Evolutionary conservation across 805 yeast genomes (phyloP).

Genomic region (Yamadazyma kitorensis): DNA sequence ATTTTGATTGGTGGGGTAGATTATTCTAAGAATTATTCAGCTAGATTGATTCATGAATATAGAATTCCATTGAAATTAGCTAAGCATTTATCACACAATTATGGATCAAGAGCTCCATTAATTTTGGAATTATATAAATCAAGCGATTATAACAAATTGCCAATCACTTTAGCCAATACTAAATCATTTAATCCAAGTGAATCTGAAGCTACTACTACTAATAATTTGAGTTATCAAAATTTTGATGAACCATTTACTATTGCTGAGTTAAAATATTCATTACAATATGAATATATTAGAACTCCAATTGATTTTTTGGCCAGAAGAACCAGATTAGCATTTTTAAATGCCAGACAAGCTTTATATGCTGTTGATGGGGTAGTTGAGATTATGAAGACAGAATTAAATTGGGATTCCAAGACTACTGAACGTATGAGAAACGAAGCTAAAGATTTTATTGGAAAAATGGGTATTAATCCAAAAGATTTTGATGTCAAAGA

Average conservation of each 20-base stretch:
- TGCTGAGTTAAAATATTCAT: constrained; percentile 83
- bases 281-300: constrained; percentile 80
- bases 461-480: constrained; percentile 53
- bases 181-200: constrained; percentile 30
- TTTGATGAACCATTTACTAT: constrained; percentile 84
- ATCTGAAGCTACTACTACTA: constrained; percentile 22
- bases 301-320: constrained; percentile 88
- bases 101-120: constrained; percentile 86
- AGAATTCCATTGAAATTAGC: constrained; percentile 72
- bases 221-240: constrained; percentile 42
- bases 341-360: constrained; percentile 85
- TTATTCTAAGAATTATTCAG: constrained; percentile 69
- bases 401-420: constrained; percentile 67
- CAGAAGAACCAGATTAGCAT: constrained; percentile 90
- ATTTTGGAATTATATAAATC: constrained; percentile 56
- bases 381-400: constrained; percentile 78
- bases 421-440: constrained; percentile 52
- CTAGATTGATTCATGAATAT: constrained; percentile 79
- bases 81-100: constrained; percentile 77
- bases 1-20: constrained; percentile 78
- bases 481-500: constrained; percentile 24
- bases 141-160: constrained; percentile 56
- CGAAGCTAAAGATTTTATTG: constrained; percentile 56
- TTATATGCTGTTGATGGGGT: constrained; percentile 77
- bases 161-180: constrained; percentile 56